Base-by-base conservation (phyloP, 768 basidiomycete genomes). In the Hypholoma fasciculare region DNA sequence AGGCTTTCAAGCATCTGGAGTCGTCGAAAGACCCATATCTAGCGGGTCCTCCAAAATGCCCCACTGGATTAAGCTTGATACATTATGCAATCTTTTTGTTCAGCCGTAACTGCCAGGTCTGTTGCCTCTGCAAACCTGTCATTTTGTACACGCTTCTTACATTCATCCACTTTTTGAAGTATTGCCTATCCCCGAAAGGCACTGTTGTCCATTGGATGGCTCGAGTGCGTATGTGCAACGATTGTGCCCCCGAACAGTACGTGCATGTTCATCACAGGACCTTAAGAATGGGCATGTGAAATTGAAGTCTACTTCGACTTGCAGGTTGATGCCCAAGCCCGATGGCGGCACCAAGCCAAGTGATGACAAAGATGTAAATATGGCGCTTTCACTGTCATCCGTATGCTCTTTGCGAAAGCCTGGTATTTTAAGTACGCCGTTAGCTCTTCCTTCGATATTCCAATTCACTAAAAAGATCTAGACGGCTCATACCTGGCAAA, bases 51-150 rank as follows among this genome's bases (percentile, higher is more conserved):
- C 69, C 70, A 1, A 64, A 66, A 9, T 59, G 58, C 42, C 61
- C 61, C 30, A 42, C 59, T 17, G 69, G 69, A 20, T 51, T 76
- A 23, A 72, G 64, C 47, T 66, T 74, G 36, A 62, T 70, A 0
- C 68, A 67, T 30, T 78, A 75, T 56, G 67, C 76, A 0, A 67
- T 70, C n/a, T 61, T 78, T n/a, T 48, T 76, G 7, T 80, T 72
- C 60, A 69, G 67, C 12, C 63, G 60, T 9, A 30, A 69, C 34
- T 78, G 77, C 52, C 64, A 72, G 53, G 76, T 77, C 49, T 36
- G 71, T 23, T 23, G 23, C 23, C 23, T 23, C 23, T 23, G 23
- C 23, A 23, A 23, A 23, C 1, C 23, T n/a, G 23, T 23, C 68
- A 4, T 12, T 55, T 37, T 39, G 14, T 20, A 19, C 23, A 23